These are phyloP conservation scores for Trifolium pratense DNA, from an alignment of 306 rosid species.

Conservation along the genomic window DNA sequence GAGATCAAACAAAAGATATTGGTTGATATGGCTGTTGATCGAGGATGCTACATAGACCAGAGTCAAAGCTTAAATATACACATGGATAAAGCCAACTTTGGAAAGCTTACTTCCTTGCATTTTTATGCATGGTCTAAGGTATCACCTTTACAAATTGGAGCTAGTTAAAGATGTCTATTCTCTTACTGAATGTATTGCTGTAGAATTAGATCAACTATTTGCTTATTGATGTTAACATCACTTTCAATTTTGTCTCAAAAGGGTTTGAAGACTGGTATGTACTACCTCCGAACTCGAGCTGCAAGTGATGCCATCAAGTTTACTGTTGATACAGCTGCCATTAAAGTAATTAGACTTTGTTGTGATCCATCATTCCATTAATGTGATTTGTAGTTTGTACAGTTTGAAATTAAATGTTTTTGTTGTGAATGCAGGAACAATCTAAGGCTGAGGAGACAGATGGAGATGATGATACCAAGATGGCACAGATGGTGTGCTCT, in stretches of 20 bases:
- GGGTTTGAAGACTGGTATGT: constrained; percentile 96
- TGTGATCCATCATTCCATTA: neutral
- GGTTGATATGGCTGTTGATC: constrained; percentile 92
- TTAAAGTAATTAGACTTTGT: constrained; percentile 49
- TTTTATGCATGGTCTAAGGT: constrained; percentile 96
- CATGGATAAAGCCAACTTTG: constrained; percentile 90
- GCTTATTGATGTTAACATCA: constrained; percentile 23
- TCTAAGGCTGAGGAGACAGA: constrained; percentile 43
- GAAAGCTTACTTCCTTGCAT: constrained; percentile 87
- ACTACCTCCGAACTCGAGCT: constrained; percentile 79
- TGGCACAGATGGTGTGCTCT: constrained; percentile 93
- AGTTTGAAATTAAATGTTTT: neutral
- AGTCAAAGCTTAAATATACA: constrained; percentile 94
- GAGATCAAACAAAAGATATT: constrained; percentile 90
- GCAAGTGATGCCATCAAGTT: constrained; percentile 94
- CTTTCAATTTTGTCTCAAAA: constrained; percentile 33
- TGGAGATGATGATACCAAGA: constrained; percentile 57
- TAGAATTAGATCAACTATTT: neutral
- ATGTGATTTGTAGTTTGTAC: constrained; percentile 13
- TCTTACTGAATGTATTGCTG: neutral
- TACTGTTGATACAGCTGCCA: constrained; percentile 73
- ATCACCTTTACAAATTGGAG: neutral
- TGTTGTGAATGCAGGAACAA: constrained; percentile 54
- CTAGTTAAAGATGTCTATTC: neutral
- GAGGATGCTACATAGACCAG: constrained; percentile 89